These are phyloP conservation scores for Ganoderma boninense DNA, from an alignment of 1,284 basidiomycete species.

Conservation along the genomic window DNA sequence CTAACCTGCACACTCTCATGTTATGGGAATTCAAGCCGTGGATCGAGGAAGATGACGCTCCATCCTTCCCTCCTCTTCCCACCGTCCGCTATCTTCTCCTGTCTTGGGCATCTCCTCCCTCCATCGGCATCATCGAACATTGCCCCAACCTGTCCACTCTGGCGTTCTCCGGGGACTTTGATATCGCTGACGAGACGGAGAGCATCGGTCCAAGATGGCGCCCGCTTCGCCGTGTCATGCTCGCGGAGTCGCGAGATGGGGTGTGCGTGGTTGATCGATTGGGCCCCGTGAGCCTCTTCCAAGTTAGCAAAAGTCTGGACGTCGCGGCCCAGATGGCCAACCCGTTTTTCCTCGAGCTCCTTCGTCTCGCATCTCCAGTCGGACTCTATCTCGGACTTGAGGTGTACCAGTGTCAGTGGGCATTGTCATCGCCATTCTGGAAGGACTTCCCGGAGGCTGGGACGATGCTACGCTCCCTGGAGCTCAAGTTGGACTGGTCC, in stretches of 20 bases:
- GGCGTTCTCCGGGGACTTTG: neutral
- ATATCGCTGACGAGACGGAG: neutral
- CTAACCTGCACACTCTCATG: constrained; percentile 14
- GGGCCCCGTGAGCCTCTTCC: constrained; percentile 6
- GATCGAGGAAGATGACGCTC: neutral
- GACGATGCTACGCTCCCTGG: constrained; percentile 7
- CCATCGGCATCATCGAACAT: constrained; percentile 22
- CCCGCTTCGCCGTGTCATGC: constrained; percentile 15
- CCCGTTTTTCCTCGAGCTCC: neutral
- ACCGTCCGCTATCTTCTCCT: constrained; percentile 20
- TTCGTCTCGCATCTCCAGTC: constrained; percentile 1
- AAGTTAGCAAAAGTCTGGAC: neutral
- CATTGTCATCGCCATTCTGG: constrained; percentile 1
- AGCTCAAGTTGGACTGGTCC: constrained; percentile 1
- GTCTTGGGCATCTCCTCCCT: constrained; percentile 1
- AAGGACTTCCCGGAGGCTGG: neutral
- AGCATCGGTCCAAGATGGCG: constrained; percentile 5
- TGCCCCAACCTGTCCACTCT: constrained; percentile 21
- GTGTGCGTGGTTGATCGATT: neutral
- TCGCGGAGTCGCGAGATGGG: neutral
- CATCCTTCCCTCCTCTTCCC: constrained; percentile 5
- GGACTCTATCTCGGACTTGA: neutral
- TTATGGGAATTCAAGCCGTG: constrained; percentile 14
- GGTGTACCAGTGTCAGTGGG: neutral
- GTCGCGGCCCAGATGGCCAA: neutral